Percentiles rank a stretch among this genome's conserved stretches.
phyloP scores from a whole-genome alignment of 768 basidiomycete species.

The Tylopilus rubrobrunneus region DNA sequence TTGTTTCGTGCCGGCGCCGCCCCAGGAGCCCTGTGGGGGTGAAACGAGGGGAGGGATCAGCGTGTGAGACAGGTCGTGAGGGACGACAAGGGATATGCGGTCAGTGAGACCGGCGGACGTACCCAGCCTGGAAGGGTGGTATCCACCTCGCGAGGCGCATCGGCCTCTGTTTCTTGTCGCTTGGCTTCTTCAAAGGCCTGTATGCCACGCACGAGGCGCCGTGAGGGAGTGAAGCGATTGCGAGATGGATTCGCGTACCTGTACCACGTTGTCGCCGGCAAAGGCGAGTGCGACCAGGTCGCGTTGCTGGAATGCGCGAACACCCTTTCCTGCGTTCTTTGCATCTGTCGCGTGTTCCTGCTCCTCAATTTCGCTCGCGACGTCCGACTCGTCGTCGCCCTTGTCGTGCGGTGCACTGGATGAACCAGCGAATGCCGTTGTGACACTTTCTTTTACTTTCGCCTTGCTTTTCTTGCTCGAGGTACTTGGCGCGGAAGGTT shows the following conservation, averaged over 20 bases:
- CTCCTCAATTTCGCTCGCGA: constrained; percentile 64
- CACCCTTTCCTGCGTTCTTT: constrained; percentile 39
- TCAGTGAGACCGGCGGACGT: constrained; percentile 24
- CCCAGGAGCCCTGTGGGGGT: constrained; percentile 80
- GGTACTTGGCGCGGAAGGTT: background rate
- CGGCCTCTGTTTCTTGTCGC: constrained; percentile 72
- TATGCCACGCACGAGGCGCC: background rate
- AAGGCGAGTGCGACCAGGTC: constrained; percentile 94
- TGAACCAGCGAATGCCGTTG: constrained; percentile 9
- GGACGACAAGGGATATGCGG: background rate
- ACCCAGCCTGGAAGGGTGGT: constrained; percentile 96
- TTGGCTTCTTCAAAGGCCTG: constrained; percentile 89
- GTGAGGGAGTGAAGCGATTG: background rate
- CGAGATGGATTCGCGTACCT: constrained; percentile 46
- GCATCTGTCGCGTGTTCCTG: constrained; percentile 52
- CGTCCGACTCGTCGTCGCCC: constrained; percentile 47
- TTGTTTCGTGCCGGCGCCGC: constrained; percentile 68
- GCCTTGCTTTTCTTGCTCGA: constrained; percentile 13
- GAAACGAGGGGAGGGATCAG: background rate
- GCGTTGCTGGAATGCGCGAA: constrained; percentile 80
- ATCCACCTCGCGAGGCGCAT: constrained; percentile 86
- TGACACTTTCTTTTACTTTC: constrained; percentile 9
- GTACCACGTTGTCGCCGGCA: constrained; percentile 94
- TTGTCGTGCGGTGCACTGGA: background rate
- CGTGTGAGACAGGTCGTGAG: background rate